Evolutionary conservation across 768 basidiomycete species (phyloP).

Genomic region (Boletus sp.): DNA sequence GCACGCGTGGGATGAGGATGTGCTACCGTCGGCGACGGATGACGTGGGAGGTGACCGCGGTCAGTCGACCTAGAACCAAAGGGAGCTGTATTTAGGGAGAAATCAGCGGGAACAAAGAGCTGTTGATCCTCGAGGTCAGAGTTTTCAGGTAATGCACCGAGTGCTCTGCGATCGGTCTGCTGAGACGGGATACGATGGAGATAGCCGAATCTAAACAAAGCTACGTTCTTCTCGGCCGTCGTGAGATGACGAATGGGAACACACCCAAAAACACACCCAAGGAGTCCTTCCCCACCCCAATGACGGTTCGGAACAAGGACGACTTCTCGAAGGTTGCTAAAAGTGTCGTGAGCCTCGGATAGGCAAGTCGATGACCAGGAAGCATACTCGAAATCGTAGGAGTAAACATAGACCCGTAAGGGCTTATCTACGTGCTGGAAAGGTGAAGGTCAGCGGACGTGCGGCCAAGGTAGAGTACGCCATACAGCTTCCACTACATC

Average conservation of each 20-base stretch:
- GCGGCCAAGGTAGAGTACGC: slow-evolving; percentile 2
- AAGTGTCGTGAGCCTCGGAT: slow-evolving; percentile 8
- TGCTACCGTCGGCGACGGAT: slow-evolving; percentile 18
- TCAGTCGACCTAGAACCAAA: slow-evolving; percentile 7
- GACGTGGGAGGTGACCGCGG: slow-evolving; percentile 6
- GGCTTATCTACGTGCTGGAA: slow-evolving; percentile 90
- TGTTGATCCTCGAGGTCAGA: slow-evolving; percentile 61
- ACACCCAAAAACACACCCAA: slow-evolving; percentile 95
- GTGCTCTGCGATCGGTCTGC: slow-evolving; percentile 55
- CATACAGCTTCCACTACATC: slow-evolving; percentile 89
- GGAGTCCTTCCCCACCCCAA: slow-evolving; percentile 95
- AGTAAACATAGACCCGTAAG: slow-evolving; percentile 92
- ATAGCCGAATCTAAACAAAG: slow-evolving; percentile 68
- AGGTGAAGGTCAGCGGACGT: slow-evolving; percentile 1
- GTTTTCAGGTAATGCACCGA: slow-evolving; percentile 51
- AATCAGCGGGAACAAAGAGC: slow-evolving; percentile 73
- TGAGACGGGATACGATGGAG: slow-evolving; percentile 91
- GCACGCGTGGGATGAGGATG: slow-evolving; percentile 31
- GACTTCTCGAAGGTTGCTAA: slow-evolving; percentile 86
- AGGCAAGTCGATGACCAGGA: neutral
- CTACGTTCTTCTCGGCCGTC: slow-evolving; percentile 2
- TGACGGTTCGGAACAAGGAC: slow-evolving; percentile 94
- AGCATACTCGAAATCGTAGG: slow-evolving; percentile 91
- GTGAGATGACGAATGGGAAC: slow-evolving; percentile 25
- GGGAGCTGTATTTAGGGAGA: slow-evolving; percentile 17